Evolutionary conservation across 1,139 yeast species (phyloP).

Genomic region (Geotrichum carabidarum): DNA sequence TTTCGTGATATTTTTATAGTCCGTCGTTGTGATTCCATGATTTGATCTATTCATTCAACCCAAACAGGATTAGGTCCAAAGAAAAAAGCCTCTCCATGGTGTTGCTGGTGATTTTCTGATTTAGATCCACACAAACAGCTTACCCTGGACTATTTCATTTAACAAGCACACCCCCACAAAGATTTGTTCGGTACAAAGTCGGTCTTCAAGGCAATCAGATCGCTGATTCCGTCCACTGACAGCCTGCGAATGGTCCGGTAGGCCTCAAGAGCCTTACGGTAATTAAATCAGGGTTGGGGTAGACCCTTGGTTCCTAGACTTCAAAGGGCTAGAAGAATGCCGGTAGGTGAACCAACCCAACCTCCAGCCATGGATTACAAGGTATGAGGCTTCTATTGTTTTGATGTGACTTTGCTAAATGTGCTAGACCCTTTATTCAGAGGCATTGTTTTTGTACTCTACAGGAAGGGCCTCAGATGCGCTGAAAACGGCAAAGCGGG

Average conservation of each 20-base stretch:
- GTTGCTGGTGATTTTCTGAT: not conserved
- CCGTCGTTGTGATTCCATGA: not conserved
- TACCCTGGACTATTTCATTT: not conserved
- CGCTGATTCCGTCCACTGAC: no score
- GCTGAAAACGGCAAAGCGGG: constrained; percentile 18
- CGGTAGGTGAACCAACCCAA: no score
- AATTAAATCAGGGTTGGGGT: no score
- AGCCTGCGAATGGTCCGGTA: no score
- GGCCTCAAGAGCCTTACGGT: no score
- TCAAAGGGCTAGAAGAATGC: no score
- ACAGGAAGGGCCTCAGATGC: constrained; percentile 26
- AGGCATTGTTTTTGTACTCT: constrained; percentile 27
- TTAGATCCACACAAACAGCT: not conserved
- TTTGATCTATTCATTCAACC: constrained; percentile 13
- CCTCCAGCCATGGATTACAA: not conserved
- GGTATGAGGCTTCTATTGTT: not conserved
- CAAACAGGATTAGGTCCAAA: constrained; percentile 3
- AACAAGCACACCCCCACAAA: no score
- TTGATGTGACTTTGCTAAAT: not conserved
- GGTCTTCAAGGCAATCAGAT: no score
- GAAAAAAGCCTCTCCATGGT: not conserved
- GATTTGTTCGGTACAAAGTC: no score
- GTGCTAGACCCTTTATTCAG: constrained; percentile 16
- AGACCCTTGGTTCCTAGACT: no score
- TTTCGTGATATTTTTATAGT: constrained; percentile 16